Evolutionary conservation across 139 green algal genomes (phyloP), one percentile per base, ranked within the genome.

Genomic region (Medakamo hakoo): DNA sequence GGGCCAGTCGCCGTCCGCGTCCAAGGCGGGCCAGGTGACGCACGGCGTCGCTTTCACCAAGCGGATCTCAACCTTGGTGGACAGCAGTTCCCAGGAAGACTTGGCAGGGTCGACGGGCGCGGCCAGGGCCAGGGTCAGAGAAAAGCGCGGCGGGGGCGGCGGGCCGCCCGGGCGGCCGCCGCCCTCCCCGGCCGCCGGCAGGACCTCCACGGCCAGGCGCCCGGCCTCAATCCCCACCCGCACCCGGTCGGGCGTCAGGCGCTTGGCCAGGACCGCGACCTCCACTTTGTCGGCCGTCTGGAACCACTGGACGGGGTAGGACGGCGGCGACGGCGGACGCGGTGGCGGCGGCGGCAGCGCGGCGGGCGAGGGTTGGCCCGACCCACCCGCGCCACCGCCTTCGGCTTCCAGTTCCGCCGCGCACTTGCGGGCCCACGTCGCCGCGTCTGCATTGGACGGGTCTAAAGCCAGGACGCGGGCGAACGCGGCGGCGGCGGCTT

Each of bases 191-290:
- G 52, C 32, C 4, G 24, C 27, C n/a, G 2, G 9, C n/a, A 18
- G 56, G 55, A 58, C 68, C 2, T 9, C 32, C 3, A 77, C 48
- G 3, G 30, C 22, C 4, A 77, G 59, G 9, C 58, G 49, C 14
- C n/a, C 26, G 5, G 26, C 3, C 28, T 67, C 48, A 3, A 77
- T 64, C 4, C 27, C 29, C 31, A 78, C 68, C 4, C 27, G 29
- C 20, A 78, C 68, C 19, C 57, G 67, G 60, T 92, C 83, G 56
- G 76, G 70, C 18, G 72, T 72, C 59, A 90, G 56, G 29, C 79
- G 80, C 73, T 93, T 93, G 49, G 83, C 87, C n/a, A 88, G 79
- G 30, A 95, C 74, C 61, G 80, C 69, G n/a, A 94, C 67, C 23
- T 82, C 82, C 14, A 91, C 62, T 22, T 74, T 70, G 58, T 68